Evolutionary conservation across 23 red algal genomes (phyloP).

Genomic region (Gracilaria caudata): DNA sequence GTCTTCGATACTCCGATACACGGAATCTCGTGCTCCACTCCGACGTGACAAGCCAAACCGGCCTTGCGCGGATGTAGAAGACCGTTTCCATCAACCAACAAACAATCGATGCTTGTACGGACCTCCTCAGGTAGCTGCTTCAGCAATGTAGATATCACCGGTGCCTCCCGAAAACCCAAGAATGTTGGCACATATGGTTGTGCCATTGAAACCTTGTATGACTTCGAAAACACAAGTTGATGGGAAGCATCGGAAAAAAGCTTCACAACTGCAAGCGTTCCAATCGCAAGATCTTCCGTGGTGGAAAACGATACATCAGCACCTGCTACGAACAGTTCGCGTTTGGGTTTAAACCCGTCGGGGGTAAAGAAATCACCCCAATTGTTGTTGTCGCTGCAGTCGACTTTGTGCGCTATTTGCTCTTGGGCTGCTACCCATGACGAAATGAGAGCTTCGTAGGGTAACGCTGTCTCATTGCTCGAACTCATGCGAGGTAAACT

Average conservation of each 20-base stretch:
- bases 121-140: constrained; percentile 10
- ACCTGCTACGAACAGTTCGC: constrained; percentile 60
- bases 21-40: constrained; percentile 70
- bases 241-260: constrained; percentile 4
- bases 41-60: constrained; percentile 88
- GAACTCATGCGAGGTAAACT: neutral
- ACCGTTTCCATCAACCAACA: constrained; percentile 97
- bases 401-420: constrained; percentile 37
- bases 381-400: constrained; percentile 30
- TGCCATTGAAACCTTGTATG: constrained; percentile 38
- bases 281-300: constrained; percentile 43
- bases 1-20: constrained; percentile 91
- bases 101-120: constrained; percentile 39
- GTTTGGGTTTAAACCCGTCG: constrained; percentile 1
- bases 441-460: neutral
- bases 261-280: constrained; percentile 54
- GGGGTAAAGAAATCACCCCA: constrained; percentile 18
- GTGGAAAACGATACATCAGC: constrained; percentile 79
- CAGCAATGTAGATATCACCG: constrained; percentile 50
- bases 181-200: constrained; percentile 80
- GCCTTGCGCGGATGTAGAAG: constrained; percentile 86
- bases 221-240: constrained; percentile 52
- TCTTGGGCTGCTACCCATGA: constrained; percentile 33
- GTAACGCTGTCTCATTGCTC: neutral
- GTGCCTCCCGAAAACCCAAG: constrained; percentile 89